Evolutionary conservation across 2,329 filamentous ascomycete species (phyloP).

Genomic region (Diaporthe sp.): DNA sequence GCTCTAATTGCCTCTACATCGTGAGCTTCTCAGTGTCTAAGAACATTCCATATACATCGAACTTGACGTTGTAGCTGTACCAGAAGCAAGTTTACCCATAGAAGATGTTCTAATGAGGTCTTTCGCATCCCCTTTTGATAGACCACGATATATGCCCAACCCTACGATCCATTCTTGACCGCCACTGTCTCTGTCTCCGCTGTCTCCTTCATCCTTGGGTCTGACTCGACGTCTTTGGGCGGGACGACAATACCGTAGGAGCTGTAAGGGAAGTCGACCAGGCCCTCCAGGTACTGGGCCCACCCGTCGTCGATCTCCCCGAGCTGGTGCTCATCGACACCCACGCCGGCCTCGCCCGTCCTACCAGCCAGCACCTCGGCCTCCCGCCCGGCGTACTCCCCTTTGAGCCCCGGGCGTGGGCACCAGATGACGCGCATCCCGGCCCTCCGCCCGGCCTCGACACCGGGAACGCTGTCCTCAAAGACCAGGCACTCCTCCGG

Average conservation of each 20-base stretch:
- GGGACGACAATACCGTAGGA: conserved; percentile 68
- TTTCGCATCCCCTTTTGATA: no score
- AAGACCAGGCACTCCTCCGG: conserved; percentile 96
- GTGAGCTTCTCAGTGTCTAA: background rate
- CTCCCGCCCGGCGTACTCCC: conserved; percentile 81
- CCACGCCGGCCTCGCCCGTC: conserved; percentile 73
- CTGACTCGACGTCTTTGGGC: conserved; percentile 53
- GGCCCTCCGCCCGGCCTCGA: conserved; percentile 88
- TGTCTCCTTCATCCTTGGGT: conserved; percentile 55
- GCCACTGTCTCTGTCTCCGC: conserved; percentile 32
- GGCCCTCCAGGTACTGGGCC: conserved; percentile 63
- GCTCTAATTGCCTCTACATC: background rate
- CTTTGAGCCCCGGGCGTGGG: conserved; percentile 82
- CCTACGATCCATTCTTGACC: conserved; percentile 32
- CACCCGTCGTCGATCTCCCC: conserved; percentile 70
- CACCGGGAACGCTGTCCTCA: conserved; percentile 93
- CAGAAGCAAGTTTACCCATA: background rate
- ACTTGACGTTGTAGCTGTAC: background rate
- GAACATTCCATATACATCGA: background rate
- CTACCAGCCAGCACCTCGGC: conserved; percentile 84
- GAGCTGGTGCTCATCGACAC: conserved; percentile 63
- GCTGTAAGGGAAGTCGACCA: conserved; percentile 67
- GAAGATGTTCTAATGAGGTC: background rate
- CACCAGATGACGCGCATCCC: conserved; percentile 97
- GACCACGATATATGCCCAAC: background rate